Percentiles rank a stretch among this genome's conserved stretches.
phyloP scores from a whole-genome alignment of 2,329 filamentous ascomycete species.

The Rutstroemia sp. region DNA sequence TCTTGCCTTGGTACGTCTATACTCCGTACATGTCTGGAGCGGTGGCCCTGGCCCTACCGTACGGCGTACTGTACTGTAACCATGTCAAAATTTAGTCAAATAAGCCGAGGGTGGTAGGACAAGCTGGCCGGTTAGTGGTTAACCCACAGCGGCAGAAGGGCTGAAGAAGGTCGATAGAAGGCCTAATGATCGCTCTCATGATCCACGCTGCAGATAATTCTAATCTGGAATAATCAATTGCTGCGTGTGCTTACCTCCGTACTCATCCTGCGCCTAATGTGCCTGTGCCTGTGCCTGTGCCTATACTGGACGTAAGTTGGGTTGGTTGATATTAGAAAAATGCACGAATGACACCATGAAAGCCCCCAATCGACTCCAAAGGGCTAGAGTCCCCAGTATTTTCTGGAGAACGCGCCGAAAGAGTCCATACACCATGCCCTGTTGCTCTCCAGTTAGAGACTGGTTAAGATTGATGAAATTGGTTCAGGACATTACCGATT shows the following conservation, averaged over 20 bases:
- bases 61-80: no score
- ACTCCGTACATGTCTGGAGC: neutral
- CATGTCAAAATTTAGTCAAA: no score
- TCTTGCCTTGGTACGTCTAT: neutral
- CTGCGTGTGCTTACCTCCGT: neutral
- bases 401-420: neutral
- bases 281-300: no score
- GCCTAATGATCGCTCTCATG: slow-evolving; percentile 11
- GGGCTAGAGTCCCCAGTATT: neutral
- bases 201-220: neutral
- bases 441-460: neutral
- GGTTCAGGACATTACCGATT: slow-evolving; percentile 12
- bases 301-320: neutral
- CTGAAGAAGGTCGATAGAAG: slow-evolving; percentile 9
- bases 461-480: neutral
- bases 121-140: neutral
- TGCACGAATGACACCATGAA: no score
- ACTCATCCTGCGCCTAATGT: no score
- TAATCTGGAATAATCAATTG: neutral
- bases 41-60: no score
- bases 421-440: slow-evolving; percentile 4
- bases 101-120: no score
- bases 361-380: no score
- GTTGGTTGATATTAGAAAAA: neutral
- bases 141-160: neutral